A percentile compares a stretch with the other conserved stretches of the same genome.
Conservation (phyloP, 176 grass and related monocot species). For the Urochloa ruziziensis region DNA sequence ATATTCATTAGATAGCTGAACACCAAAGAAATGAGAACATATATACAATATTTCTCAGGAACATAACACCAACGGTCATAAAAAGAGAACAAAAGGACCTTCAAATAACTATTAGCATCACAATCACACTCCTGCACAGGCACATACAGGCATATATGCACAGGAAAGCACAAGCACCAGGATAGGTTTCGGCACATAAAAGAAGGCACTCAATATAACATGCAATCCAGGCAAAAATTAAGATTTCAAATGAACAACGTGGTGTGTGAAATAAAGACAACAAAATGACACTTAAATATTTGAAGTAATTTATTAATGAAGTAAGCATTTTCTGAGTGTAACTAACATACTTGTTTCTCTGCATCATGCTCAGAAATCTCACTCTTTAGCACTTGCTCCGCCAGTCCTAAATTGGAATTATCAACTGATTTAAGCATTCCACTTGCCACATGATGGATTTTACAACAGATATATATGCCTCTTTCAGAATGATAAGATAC, state of each 20-base stretch:
- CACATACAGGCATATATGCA: neutral
- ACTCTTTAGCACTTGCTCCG: conserved; percentile 55
- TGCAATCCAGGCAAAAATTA: neutral
- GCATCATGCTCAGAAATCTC: conserved; percentile 63
- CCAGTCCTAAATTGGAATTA: conserved; percentile 63
- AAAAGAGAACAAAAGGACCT: conserved; percentile 5
- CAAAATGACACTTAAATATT: neutral
- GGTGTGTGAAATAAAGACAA: neutral
- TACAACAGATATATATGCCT: conserved; percentile 5
- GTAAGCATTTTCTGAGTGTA: no score
- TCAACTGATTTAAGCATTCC: neutral
- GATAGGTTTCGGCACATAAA: conserved; percentile 7
- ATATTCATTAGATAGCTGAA: neutral
- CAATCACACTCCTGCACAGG: neutral
- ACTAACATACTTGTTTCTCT: conserved; percentile 60
- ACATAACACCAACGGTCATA: neutral
- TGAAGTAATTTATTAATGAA: conserved; percentile 5
- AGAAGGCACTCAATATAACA: neutral
- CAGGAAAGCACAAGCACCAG: neutral
- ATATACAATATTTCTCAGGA: neutral
- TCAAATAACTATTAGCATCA: neutral
- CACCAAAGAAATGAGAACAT: neutral
- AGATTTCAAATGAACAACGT: neutral
- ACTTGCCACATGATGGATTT: neutral
- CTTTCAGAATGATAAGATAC: conserved; percentile 16